Evolutionary conservation across 768 basidiomycete species (phyloP).

Genomic region (Termitomyces sp.): DNA sequence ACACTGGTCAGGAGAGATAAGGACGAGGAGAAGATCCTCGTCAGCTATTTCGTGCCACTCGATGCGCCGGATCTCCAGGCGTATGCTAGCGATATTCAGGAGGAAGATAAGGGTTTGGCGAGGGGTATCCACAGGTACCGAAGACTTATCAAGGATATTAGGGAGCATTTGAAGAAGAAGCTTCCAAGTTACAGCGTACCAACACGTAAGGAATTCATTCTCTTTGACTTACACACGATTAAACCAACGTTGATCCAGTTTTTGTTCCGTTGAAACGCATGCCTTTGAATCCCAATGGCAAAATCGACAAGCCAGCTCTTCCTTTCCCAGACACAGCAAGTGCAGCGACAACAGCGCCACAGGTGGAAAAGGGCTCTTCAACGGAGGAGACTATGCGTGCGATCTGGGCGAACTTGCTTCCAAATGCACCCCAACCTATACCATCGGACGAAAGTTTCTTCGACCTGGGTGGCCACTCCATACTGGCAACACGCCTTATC

Average conservation of each 20-base stretch:
- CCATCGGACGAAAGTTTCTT: constrained; percentile 95
- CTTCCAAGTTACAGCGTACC: constrained; percentile 94
- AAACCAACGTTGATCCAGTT: constrained; percentile 44
- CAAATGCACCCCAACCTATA: constrained; percentile 72
- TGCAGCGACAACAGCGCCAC: constrained; percentile 38
- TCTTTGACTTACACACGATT: constrained; percentile 2
- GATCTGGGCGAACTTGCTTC: constrained; percentile 85
- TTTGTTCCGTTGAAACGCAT: constrained; percentile 93
- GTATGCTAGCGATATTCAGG: constrained; percentile 64
- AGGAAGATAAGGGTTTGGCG: constrained; percentile 56
- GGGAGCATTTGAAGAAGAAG: constrained; percentile 96
- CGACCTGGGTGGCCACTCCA: constrained; percentile 97
- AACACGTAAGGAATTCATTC: constrained; percentile 56
- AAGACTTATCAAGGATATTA: constrained; percentile 86
- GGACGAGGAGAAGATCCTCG: constrained; percentile 98
- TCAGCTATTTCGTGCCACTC: constrained; percentile 95
- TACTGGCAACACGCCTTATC: constrained; percentile 94
- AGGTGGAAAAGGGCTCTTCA: constrained; percentile 44
- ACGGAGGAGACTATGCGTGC: constrained; percentile 79
- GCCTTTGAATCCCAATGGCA: constrained; percentile 98
- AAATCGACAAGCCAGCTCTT: constrained; percentile 96
- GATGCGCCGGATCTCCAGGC: constrained; percentile 64
- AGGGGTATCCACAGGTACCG: constrained; percentile 84
- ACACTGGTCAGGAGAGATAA: constrained; percentile 96
- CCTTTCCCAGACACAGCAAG: constrained; percentile 98